Evolutionary conservation across 768 basidiomycete species (phyloP), one percentile per base, ranked within the genome.

Genomic region (Pulveroboletus frians): DNA sequence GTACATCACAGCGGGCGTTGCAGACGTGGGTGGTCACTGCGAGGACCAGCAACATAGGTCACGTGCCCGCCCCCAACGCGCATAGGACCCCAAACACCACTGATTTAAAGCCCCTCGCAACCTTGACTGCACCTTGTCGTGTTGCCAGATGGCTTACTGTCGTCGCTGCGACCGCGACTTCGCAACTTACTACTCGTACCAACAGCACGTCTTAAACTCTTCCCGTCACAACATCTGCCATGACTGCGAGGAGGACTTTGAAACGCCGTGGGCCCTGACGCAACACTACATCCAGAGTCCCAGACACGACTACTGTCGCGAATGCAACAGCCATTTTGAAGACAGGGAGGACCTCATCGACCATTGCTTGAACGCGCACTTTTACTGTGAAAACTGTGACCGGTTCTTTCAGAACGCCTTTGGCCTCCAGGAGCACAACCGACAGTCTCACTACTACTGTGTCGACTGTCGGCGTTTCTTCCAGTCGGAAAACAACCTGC

Each of bases 211-310:
- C 26, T 27, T 17, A 2, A 51, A 72, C 55, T 75, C 73, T 2
- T 2, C 61, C 4, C 37, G 11, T 6, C 83, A 84, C 50, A 50
- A 76, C 51, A 26, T 69, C 30, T 85, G 84, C 55, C 4, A 63
- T 10, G 57, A 66, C 9, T 85, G 82, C 52, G 43, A 69, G 0
- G 20, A 31, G 9, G 80, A 83, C 53, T 84, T 83, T 58, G 4
- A 55, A 0, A 60, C 75, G 0, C 52, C 53, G 53, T 3, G 0
- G 1, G 73, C 57, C 0, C 73, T 79, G 50, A 68, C 65, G 48
- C 69, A 80, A 48, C 84, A 85, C 60, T 81, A 63, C 54, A 69
- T 76, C 21, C 71, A 80, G 46, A 80, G 76, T 57, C 64, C 68
- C 6, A 21, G 13, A 0, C 83, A 84, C 46, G 11, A 61, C 35